Base-by-base conservation (phyloP, 768 basidiomycete species). In the Tylopilus intermedius region DNA sequence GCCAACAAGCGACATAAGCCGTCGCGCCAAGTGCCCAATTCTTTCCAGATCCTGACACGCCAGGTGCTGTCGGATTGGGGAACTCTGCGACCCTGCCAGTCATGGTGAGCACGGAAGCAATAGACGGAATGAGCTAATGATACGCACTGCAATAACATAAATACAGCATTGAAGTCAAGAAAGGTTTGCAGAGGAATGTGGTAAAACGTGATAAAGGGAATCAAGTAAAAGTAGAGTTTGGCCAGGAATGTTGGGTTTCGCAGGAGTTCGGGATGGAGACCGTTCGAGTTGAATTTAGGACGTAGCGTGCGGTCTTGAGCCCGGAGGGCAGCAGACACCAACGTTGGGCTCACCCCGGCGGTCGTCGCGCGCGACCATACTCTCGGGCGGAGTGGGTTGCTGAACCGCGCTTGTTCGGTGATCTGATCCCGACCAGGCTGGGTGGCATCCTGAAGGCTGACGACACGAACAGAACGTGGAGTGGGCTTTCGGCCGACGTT, bases 121-220 rank as follows among this genome's bases (percentile, higher is more conserved):
- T 8, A 37, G 14, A 33, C 22, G 37, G 22, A 32, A 40, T 33
- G 33, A 42, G 47, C 35, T 51, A 49, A 42, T 37, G 38, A 51
- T 13, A 84, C 91, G 73, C 64, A 93, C 90, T 91, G 83, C 39
- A 92, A 65, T 60, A 94, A 67, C 59, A 92, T 83, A 72, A 83
- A 94, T 58, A 86, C 83, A 60, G 85, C 83, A 67, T 94, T 93
- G 68, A 93, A 91, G 64, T 95, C 93, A 67, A 94, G 84, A 64
- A 87, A 94, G 1, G 86, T 83, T 67, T 93, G 90, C 8, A 89
- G 66, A 24, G 82, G 81, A 38, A 90, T 71, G 63, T 90, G 85
- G 18, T 80, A 82, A 66, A 91, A 82, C 6, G 81, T 77, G 57
- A 90, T 67, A 14, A 90, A 38, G n/a, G 86, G 87, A 65, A 81